Base-by-base conservation (phyloP, 1,139 yeast genomes). In the Arxiozyma slooffiae region DNA sequence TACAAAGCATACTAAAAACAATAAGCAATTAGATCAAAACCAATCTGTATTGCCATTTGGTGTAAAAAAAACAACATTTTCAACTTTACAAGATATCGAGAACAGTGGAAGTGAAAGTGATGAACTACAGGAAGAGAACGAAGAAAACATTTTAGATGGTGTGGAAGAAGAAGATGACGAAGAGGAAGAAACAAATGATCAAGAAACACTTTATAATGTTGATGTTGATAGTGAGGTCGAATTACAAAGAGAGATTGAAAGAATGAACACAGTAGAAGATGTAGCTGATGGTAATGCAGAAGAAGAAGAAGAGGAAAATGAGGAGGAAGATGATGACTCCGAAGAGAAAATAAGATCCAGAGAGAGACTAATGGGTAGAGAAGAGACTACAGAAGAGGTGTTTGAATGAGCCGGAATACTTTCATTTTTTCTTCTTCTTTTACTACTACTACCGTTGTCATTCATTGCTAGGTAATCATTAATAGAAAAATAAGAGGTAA, bases 1-100 rank as follows among this genome's bases (percentile, higher is more conserved):
- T 18, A 17, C 21, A 38, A 17, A 38, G 7, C 21, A 17, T 38
- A 17, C 46, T 52, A 18, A 53, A n/a, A n/a, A n/a, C n/a, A n/a
- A n/a, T n/a, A n/a, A n/a, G n/a, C n/a, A n/a, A n/a, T n/a, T n/a
- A n/a, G n/a, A n/a, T n/a, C n/a, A n/a, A n/a, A 77, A 77, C 11
- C 79, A 72, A 57, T 71, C 64, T 50, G 68, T 68, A 4, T 60
- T 72, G 43, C 59, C 59, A 22, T 70, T 72, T 52, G 60, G 60
- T 17, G 49, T 44, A 18, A 30, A 14, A n/a, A n/a, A 30, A 30
- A 30, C 36, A 30, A 14, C 36, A 30, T 4, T 30, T 3, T 3
- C 16, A 30, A 30, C 45, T 24, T 38, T 30, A 24, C 45, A 48
- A 26, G 44, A 34, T 21, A 41, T 41, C 41, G 44, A 38, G 48